These are phyloP conservation scores for Eimeria sp. DNA, from an alignment of 169 alveolate genomes.

Conservation along the genomic window DNA sequence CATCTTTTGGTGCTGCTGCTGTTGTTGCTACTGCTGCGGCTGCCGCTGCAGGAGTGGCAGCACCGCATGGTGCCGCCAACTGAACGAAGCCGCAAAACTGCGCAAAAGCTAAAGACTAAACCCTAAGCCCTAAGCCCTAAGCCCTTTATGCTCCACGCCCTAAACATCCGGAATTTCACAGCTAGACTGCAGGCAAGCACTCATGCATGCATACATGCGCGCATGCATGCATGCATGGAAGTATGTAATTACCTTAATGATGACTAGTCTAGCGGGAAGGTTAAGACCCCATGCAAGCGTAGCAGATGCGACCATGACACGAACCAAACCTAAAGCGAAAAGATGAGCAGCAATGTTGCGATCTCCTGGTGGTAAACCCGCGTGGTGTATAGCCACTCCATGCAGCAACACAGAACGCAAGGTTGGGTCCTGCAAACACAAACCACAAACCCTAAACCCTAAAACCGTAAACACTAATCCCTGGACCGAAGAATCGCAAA, in stretches of 20 bases:
- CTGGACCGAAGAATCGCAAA: background rate
- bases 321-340: slow-evolving; percentile 95
- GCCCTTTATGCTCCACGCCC: no score
- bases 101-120: no score
- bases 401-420: slow-evolving; percentile 87
- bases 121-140: no score
- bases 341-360: slow-evolving; percentile 98
- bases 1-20: background rate
- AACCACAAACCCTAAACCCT: slow-evolving; percentile 30
- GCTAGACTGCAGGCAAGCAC: no score
- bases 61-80: background rate
- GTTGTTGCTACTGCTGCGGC: slow-evolving; percentile 30
- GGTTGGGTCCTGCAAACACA: slow-evolving; percentile 36
- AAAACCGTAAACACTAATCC: background rate
- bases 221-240: background rate
- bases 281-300: slow-evolving; percentile 99
- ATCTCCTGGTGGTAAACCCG: slow-evolving; percentile 97
- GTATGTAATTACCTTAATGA: slow-evolving; percentile 91
- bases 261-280: slow-evolving; percentile 99
- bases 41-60: background rate
- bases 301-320: slow-evolving; percentile 98
- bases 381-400: slow-evolving; percentile 99
- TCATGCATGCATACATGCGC: no score
- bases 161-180: no score
- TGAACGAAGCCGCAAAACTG: no score